Base-by-base conservation (phyloP, 192 early-diverging fungal species). In the Coemansia sp. region DNA sequence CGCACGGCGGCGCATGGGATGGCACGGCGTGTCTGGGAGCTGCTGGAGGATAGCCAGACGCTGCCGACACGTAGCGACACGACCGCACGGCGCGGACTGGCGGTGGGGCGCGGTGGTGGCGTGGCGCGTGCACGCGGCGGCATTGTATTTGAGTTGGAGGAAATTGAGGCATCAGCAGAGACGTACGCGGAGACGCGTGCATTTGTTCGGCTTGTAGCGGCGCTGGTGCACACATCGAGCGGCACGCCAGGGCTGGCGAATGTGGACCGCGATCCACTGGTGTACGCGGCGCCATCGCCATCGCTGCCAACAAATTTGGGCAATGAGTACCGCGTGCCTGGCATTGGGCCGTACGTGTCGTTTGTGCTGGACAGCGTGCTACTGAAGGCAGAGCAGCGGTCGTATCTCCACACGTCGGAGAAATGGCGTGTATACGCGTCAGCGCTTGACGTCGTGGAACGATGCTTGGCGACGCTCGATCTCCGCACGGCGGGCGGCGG, bases 151-250 rank as follows among this genome's bases (percentile, higher is more conserved):
- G 91, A 97, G 73, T 74, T 97, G 58, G 86, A 93, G 27, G 92
- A 95, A 65, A 86, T 89, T 14, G 93, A 95, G 69, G 59, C 86
- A 0, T 81, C 82, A 6, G 88, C 84, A 34, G 85, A 93, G 60
- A 88, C 86, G 2, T 99, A 94, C 64, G 88, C 93, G 1, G 91
- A 96, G 76, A 95, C 93, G 7, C 67, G 93, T 6, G 88, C 95
- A 1, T 93, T 95, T 73, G 65, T 96, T 8, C 69, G 80, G 7
- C 84, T 99, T 3, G 65, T 99, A 12, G 80, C 81, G 2, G 70
- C 82, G 28, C 78, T 97, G 14, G 84, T 91, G 27, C 89, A 93
- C 49, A 60, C 82, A 9, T 85, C 85, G 7, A 66, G 72, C 54
- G 74, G 79, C 21, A 69, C 73, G 1, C 68, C 80, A 0, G 60